Evolutionary conservation across 1,284 basidiomycete species (phyloP).

Genomic region (Coniferiporia weirii): DNA sequence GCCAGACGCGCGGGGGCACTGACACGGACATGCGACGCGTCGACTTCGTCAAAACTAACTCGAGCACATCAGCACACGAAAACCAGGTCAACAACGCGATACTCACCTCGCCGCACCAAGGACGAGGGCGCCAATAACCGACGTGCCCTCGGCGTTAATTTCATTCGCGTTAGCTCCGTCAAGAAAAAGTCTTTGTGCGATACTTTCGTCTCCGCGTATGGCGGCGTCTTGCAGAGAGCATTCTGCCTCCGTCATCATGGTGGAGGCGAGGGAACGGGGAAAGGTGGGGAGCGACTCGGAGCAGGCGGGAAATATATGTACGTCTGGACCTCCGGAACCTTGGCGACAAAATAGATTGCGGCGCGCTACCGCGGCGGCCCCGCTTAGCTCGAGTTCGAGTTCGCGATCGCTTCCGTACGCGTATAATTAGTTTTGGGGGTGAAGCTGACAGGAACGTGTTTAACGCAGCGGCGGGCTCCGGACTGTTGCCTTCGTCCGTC

Average conservation of each 20-base stretch:
- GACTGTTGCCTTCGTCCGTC: too few relatives aligned
- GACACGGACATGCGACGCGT: conserved; percentile 59
- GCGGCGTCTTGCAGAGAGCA: conserved; percentile 47
- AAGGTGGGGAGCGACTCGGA: background rate
- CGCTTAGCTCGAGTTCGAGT: too few relatives aligned
- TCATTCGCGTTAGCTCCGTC: conserved; percentile 64
- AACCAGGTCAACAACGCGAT: conserved; percentile 3
- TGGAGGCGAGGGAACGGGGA: background rate
- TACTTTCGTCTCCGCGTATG: conserved; percentile 48
- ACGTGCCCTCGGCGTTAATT: conserved; percentile 52
- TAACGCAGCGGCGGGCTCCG: too few relatives aligned
- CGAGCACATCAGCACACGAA: background rate
- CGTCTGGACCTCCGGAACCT: background rate
- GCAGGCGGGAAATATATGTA: background rate
- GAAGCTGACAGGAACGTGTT: too few relatives aligned
- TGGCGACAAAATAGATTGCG: background rate
- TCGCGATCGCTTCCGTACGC: too few relatives aligned
- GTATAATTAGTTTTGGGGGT: too few relatives aligned
- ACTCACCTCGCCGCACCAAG: conserved; percentile 57
- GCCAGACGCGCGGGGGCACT: conserved; percentile 40
- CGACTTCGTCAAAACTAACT: conserved; percentile 55
- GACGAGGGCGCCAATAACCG: conserved; percentile 58
- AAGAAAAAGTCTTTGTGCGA: conserved; percentile 46
- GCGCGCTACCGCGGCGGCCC: too few relatives aligned
- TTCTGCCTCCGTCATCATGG: background rate